These are phyloP conservation scores for Penicillium mononematosum DNA, from an alignment of 495 filamentous ascomycete species.

Conservation along the genomic window DNA sequence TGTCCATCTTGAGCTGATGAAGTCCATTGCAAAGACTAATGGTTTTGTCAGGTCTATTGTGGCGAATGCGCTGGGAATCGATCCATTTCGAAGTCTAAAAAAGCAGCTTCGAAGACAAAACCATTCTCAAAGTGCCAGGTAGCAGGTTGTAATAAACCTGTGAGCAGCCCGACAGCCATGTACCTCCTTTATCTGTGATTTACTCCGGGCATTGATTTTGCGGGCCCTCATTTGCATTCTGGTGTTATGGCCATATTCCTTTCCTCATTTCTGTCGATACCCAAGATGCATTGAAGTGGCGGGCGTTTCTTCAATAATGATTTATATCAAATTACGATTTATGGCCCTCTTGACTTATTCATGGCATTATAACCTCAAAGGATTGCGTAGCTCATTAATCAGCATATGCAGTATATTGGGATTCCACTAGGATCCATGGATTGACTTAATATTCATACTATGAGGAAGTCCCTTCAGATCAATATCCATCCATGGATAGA, in stretches of 20 bases:
- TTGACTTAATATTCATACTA: too few relatives aligned
- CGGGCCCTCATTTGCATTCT: constrained; percentile 20
- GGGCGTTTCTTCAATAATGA: constrained; percentile 18
- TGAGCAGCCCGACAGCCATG: constrained; percentile 40
- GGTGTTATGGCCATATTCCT: constrained; percentile 6
- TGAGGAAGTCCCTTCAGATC: too few relatives aligned
- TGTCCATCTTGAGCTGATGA: background rate
- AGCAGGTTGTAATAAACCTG: constrained; percentile 43
- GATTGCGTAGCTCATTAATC: background rate
- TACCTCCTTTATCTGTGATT: constrained; percentile 49
- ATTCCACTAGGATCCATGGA: too few relatives aligned
- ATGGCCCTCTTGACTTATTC: background rate
- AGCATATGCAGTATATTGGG: too few relatives aligned
- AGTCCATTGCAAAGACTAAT: constrained; percentile 9
- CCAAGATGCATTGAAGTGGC: constrained; percentile 25
- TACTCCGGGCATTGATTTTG: background rate
- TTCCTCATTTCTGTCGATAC: constrained; percentile 26
- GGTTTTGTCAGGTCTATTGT: constrained; percentile 61
- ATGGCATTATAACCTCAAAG: background rate
- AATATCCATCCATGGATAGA: too few relatives aligned
- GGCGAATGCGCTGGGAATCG: constrained; percentile 62
- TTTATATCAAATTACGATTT: background rate
- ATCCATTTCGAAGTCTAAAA: constrained; percentile 38
- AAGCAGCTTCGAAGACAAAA: constrained; percentile 28
- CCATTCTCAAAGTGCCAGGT: constrained; percentile 54